These are phyloP conservation scores for Mediolabrus comicus DNA, from an alignment of 108 stramenopile species.

Conservation along the genomic window DNA sequence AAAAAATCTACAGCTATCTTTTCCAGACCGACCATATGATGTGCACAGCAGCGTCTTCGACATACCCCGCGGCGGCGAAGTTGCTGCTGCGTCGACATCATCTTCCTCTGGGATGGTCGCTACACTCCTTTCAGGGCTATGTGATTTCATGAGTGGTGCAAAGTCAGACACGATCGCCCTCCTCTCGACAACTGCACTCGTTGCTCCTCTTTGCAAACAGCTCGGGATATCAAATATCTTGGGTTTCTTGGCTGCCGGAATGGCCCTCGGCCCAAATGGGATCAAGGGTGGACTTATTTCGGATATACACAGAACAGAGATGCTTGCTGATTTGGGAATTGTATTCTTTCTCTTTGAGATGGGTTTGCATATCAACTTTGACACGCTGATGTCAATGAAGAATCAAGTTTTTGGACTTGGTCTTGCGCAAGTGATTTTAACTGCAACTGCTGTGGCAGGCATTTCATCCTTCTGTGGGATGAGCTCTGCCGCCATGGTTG, in stretches of 20 bases:
- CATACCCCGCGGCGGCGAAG: conserved; percentile 33
- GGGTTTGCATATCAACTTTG: conserved; percentile 91
- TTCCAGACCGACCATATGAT: not conserved
- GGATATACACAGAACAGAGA: conserved; percentile 75
- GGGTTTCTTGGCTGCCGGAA: conserved; percentile 83
- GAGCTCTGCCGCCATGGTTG: conserved; percentile 65
- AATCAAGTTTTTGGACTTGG: conserved; percentile 93
- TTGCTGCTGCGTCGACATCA: conserved; percentile 9
- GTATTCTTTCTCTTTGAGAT: conserved; percentile 97
- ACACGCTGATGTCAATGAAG: conserved; percentile 81
- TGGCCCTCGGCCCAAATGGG: conserved; percentile 85
- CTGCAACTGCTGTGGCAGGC: conserved; percentile 63
- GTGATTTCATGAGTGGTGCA: conserved; percentile 65
- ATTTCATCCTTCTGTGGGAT: conserved; percentile 58
- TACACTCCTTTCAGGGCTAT: conserved; percentile 38
- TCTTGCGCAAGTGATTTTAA: conserved; percentile 78
- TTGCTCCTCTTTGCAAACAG: conserved; percentile 82
- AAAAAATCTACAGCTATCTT: not conserved
- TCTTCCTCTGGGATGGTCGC: conserved; percentile 22
- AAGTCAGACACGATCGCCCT: conserved; percentile 84
- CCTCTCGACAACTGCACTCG: conserved; percentile 79
- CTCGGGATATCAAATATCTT: conserved; percentile 85
- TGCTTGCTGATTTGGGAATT: conserved; percentile 92
- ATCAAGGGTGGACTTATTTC: conserved; percentile 59
- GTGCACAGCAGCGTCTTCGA: not conserved